These are phyloP conservation scores for Hygrophorus russula DNA, from an alignment of 768 basidiomycete species.

Conservation along the genomic window DNA sequence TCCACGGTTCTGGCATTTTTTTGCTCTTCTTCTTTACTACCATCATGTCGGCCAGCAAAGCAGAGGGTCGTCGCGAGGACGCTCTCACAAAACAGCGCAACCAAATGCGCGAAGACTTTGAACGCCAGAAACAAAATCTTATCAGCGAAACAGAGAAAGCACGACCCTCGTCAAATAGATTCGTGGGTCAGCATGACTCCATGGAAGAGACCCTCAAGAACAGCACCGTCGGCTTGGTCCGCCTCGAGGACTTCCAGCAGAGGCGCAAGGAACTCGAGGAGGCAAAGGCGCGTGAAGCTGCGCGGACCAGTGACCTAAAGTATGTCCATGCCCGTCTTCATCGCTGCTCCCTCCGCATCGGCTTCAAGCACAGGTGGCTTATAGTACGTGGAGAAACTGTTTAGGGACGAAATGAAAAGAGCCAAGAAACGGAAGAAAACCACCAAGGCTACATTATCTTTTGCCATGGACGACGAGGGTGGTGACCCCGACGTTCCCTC, in stretches of 20 bases:
- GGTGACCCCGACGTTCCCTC: conserved; percentile 29
- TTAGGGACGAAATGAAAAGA: conserved; percentile 82
- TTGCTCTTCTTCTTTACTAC: not conserved
- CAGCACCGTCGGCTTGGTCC: conserved; percentile 84
- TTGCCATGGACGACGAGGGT: conserved; percentile 80
- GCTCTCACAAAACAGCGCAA: conserved; percentile 75
- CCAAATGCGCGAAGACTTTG: conserved; percentile 71
- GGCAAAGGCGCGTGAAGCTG: conserved; percentile 82
- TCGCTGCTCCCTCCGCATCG: conserved; percentile 8
- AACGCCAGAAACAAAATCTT: conserved; percentile 70
- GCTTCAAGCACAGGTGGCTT: conserved; percentile 38
- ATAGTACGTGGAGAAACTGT: conserved; percentile 71
- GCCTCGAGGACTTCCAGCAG: conserved; percentile 87
- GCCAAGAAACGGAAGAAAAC: conserved; percentile 89
- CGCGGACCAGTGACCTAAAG: conserved; percentile 76
- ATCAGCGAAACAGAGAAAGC: conserved; percentile 89
- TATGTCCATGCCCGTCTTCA: conserved; percentile 36
- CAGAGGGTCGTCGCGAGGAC: conserved; percentile 80
- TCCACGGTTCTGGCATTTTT: conserved; percentile 49
- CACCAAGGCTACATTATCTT: conserved; percentile 82
- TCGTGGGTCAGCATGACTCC: conserved; percentile 89
- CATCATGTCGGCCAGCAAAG: conserved; percentile 63
- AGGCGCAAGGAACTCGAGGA: conserved; percentile 83
- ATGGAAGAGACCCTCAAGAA: conserved; percentile 91
- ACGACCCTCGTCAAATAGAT: conserved; percentile 76